phyloP scores from a whole-genome alignment of 257 asterid genomes.

The Solanum piurae region DNA sequence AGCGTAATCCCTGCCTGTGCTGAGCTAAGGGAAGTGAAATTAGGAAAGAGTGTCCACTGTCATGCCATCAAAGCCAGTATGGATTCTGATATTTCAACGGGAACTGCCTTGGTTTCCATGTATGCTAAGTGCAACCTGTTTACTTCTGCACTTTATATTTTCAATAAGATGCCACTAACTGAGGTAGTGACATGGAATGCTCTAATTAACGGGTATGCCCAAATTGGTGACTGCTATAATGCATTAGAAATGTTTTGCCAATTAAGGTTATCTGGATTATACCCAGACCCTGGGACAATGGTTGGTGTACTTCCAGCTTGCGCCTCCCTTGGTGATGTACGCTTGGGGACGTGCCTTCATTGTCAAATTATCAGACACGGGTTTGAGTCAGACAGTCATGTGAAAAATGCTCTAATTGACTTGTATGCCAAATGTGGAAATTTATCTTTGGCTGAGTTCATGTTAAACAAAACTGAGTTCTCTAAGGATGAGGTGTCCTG shows the following conservation, averaged over 20 bases:
- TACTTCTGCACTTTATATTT: constrained; percentile 12
- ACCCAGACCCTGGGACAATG: constrained; percentile 29
- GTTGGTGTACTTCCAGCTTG: constrained; percentile 34
- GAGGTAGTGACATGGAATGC: constrained; percentile 39
- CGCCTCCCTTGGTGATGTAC: constrained; percentile 16
- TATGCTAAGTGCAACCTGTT: constrained; percentile 26
- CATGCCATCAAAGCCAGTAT: constrained; percentile 18
- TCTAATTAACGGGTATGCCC: constrained; percentile 26
- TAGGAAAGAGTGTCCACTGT: constrained; percentile 32
- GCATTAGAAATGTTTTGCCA: constrained; percentile 12
- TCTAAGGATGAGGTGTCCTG: constrained; percentile 31
- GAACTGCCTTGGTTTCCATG: constrained; percentile 35
- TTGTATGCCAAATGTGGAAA: constrained; percentile 29
- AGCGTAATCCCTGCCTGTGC: constrained; percentile 32
- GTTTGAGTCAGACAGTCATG: constrained; percentile 22
- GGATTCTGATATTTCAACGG: constrained; percentile 20
- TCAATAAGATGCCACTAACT: constrained; percentile 15
- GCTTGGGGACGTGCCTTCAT: constrained; percentile 16
- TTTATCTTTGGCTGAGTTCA: constrained; percentile 18
- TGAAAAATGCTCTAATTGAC: constrained; percentile 28
- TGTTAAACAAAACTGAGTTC: constrained; percentile 13
- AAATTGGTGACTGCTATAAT: constrained; percentile 15
- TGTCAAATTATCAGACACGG: constrained; percentile 20
- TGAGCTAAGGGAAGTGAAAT: constrained; percentile 11
- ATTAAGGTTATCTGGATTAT: constrained; percentile 15